Evolutionary conservation across 1,284 basidiomycete genomes (phyloP).

Genomic region (Vanrija sp.): DNA sequence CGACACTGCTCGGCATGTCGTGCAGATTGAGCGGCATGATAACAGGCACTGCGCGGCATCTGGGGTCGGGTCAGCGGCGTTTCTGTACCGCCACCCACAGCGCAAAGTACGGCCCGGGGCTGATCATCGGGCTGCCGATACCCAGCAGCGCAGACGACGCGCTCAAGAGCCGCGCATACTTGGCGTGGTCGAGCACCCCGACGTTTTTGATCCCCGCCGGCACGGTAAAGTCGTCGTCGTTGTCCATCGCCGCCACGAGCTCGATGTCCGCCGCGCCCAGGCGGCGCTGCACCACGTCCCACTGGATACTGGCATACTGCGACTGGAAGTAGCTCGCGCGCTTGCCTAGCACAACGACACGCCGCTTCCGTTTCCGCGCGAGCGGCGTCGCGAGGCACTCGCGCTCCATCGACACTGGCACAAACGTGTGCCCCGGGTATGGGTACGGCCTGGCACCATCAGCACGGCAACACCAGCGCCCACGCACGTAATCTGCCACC

Average conservation of each 20-base stretch:
- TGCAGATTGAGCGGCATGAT: background rate
- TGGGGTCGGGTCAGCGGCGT: too few species aligned
- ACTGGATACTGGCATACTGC: background rate
- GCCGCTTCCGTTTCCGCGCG: background rate
- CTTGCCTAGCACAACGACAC: constrained; percentile 2
- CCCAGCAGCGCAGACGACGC: background rate
- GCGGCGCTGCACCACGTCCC: background rate
- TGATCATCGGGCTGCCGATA: background rate
- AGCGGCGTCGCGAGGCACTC: background rate
- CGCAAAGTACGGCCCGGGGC: background rate
- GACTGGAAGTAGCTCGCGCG: background rate
- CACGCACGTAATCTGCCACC: constrained; percentile 3
- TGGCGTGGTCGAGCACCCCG: background rate
- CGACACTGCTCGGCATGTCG: background rate
- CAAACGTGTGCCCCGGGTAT: constrained; percentile 14
- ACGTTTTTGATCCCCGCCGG: background rate
- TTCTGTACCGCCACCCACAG: background rate
- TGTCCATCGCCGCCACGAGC: background rate
- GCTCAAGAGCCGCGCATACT: background rate
- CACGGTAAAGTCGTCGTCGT: background rate
- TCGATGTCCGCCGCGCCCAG: background rate
- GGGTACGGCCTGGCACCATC: constrained; percentile 11
- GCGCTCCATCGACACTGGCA: background rate
- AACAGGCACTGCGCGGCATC: background rate
- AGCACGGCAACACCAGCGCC: background rate